Evolutionary conservation across 2,329 filamentous ascomycete genomes (phyloP).

Genomic region (Microdochium nivale): DNA sequence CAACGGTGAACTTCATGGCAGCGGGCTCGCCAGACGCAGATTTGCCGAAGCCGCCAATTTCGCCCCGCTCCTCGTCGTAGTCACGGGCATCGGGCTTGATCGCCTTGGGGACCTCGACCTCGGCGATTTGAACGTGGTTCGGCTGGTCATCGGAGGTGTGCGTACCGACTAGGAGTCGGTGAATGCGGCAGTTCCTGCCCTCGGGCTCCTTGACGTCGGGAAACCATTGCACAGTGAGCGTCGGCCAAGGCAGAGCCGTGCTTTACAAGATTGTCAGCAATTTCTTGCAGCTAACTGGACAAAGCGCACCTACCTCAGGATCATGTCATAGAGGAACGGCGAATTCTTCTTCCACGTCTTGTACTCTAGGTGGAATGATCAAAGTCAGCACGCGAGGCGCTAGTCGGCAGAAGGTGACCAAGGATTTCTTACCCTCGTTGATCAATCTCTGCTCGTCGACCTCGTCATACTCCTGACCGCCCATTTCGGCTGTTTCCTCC

Average conservation of each 20-base stretch:
- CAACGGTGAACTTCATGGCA: constrained; percentile 78
- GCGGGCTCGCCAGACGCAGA: constrained; percentile 51
- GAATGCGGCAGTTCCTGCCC: constrained; percentile 78
- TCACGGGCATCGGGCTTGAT: constrained; percentile 66
- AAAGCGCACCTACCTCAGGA: constrained; percentile 54
- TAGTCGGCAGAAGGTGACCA: neutral
- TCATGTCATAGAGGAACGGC: constrained; percentile 96
- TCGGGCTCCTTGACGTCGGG: constrained; percentile 85
- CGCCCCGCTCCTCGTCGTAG: constrained; percentile 85
- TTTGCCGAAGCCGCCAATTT: constrained; percentile 88
- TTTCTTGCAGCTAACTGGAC: neutral
- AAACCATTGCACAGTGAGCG: constrained; percentile 95
- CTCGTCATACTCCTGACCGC: constrained; percentile 58
- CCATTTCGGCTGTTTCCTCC: constrained; percentile 32
- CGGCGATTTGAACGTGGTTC: constrained; percentile 92
- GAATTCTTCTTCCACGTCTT: constrained; percentile 99
- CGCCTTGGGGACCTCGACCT: constrained; percentile 84
- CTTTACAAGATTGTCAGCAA: constrained; percentile 20
- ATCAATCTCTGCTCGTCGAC: constrained; percentile 77
- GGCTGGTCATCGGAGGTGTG: constrained; percentile 80
- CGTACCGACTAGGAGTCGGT: constrained; percentile 87
- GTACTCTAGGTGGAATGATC: constrained; percentile 57
- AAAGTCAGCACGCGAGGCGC: neutral
- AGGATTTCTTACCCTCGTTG: constrained; percentile 64
- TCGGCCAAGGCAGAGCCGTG: constrained; percentile 94